Evolutionary conservation across 441 rosid species (phyloP).

Genomic region (Manihot esculenta): DNA sequence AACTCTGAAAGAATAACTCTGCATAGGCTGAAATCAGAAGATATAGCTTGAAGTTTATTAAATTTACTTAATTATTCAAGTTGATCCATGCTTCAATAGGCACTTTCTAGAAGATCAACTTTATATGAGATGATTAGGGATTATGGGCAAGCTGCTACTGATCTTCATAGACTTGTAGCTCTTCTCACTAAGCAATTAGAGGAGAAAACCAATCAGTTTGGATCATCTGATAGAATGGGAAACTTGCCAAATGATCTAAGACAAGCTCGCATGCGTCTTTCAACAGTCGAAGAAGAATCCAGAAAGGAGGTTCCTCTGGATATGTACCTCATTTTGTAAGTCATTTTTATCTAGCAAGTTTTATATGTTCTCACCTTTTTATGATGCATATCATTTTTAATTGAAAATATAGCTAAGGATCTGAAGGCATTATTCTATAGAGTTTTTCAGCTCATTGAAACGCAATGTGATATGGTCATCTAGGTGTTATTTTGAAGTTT

Average conservation of each 20-base stretch:
- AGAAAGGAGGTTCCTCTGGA: constrained; percentile 73
- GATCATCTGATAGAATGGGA: constrained; percentile 47
- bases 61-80: background rate
- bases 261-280: constrained; percentile 63
- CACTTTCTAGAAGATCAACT: constrained; percentile 84
- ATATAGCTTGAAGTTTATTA: constrained; percentile 14
- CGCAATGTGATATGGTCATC: background rate
- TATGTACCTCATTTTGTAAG: constrained; percentile 92
- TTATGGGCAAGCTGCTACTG: constrained; percentile 78
- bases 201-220: constrained; percentile 44
- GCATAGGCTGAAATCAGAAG: background rate
- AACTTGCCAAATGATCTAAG: constrained; percentile 59
- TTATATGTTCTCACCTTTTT: background rate
- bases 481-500: background rate
- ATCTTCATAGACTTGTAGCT: constrained; percentile 61
- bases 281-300: constrained; percentile 67
- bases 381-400: background rate
- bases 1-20: background rate
- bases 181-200: constrained; percentile 64
- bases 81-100: constrained; percentile 39
- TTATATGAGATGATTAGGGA: constrained; percentile 89
- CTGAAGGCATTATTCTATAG: background rate
- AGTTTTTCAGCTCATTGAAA: background rate
- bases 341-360: constrained; percentile 11
- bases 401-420: background rate